phyloP scores from a whole-genome alignment of 2,329 filamentous ascomycete genomes.

The Orbilia blumenaviensis region DNA sequence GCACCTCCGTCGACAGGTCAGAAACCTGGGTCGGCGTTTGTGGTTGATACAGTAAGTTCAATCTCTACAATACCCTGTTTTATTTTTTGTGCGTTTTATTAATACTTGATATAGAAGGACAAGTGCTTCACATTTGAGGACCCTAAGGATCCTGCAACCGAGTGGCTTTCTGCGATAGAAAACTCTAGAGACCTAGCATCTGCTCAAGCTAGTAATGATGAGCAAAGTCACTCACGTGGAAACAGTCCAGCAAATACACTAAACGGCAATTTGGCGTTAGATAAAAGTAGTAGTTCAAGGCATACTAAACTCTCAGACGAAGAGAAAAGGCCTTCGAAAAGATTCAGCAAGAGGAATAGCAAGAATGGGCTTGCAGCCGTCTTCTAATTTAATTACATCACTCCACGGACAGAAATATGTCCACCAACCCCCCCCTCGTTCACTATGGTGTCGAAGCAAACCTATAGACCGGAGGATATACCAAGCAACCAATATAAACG shows the following conservation, averaged over 20 bases:
- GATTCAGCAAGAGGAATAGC: slow-evolving; percentile 91
- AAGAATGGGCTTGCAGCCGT: slow-evolving; percentile 92
- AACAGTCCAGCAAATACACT: slow-evolving; percentile 77
- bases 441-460: neutral
- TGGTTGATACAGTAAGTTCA: slow-evolving; percentile 83
- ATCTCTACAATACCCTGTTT: neutral
- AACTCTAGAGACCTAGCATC: slow-evolving; percentile 84
- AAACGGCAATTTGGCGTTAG: slow-evolving; percentile 66
- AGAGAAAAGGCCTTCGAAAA: slow-evolving; percentile 63
- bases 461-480: neutral
- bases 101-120: slow-evolving; percentile 70
- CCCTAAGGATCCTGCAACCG: slow-evolving; percentile 81
- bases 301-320: slow-evolving; percentile 65
- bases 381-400: slow-evolving; percentile 66
- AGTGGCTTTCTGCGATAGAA: slow-evolving; percentile 91
- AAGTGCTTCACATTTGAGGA: slow-evolving; percentile 95
- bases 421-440: neutral
- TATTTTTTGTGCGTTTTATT: slow-evolving; percentile 12
- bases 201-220: slow-evolving; percentile 59
- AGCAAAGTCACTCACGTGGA: slow-evolving; percentile 32
- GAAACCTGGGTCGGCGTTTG: slow-evolving; percentile 74
- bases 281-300: slow-evolving; percentile 66
- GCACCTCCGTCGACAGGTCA: slow-evolving; percentile 73
- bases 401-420: neutral
- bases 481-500: neutral